Evolutionary conservation across 169 alveolate species (phyloP).

Genomic region (Perkinsus chesapeaki): DNA sequence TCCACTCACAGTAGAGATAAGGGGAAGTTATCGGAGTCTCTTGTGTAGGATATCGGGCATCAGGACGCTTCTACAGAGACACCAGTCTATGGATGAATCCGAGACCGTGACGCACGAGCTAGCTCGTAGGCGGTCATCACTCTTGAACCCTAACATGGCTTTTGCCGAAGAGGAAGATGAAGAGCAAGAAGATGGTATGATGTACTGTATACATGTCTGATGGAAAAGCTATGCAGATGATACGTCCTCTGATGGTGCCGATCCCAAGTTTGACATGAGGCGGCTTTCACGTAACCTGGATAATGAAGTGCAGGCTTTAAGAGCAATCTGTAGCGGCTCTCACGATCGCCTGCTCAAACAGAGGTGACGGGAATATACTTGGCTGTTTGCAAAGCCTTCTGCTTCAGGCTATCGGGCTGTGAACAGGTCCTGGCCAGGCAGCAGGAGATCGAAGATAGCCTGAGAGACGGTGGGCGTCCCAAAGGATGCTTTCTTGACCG

Average conservation of each 20-base stretch:
- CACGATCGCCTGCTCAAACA: neutral
- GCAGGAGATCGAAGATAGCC: neutral
- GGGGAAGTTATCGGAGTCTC: neutral
- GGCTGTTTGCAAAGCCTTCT: neutral
- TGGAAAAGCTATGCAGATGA: neutral
- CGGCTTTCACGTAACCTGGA: neutral
- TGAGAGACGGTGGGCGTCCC: neutral
- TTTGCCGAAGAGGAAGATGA: neutral
- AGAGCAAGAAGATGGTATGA: neutral
- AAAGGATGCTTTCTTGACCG: neutral
- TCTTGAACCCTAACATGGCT: neutral
- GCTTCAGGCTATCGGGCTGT: neutral
- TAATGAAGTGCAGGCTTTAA: neutral
- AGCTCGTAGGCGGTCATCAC: neutral
- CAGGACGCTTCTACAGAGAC: neutral
- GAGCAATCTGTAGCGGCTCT: neutral
- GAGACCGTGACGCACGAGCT: neutral
- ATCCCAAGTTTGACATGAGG: neutral
- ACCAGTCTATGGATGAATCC: neutral
- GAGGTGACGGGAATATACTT: neutral
- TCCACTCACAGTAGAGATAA: too few relatives aligned
- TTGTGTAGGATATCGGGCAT: neutral
- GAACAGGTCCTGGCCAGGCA: neutral
- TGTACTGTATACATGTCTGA: neutral
- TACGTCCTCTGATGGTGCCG: neutral